Evolutionary conservation across 2,329 filamentous ascomycete genomes (phyloP).

Genomic region (Mycogone perniciosa): DNA sequence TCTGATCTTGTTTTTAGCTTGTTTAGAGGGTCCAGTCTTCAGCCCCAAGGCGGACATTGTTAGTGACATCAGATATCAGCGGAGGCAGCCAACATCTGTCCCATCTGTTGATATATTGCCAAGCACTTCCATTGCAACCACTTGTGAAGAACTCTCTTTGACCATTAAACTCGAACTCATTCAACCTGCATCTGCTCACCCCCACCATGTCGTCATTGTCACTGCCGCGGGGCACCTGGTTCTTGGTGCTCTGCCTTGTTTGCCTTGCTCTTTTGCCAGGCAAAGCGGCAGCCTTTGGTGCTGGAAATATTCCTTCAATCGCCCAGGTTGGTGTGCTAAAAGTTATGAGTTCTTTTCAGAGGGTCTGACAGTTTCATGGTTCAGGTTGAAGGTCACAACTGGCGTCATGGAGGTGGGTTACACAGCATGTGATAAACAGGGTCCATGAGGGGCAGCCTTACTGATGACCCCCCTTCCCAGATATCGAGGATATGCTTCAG

Average conservation of each 20-base stretch:
- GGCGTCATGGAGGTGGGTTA: constrained; percentile 56
- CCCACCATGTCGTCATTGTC: constrained; percentile 42
- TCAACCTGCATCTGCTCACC: background rate
- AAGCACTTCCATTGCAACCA: background rate
- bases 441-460: background rate
- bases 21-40: background rate
- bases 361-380: constrained; percentile 16
- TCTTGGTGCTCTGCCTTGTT: constrained; percentile 44
- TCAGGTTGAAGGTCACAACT: constrained; percentile 62
- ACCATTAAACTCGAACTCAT: background rate
- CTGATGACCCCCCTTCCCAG: constrained; percentile 27
- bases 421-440: background rate
- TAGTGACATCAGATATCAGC: background rate
- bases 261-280: constrained; percentile 52
- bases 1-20: too few species aligned
- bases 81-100: constrained; percentile 6
- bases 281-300: constrained; percentile 57
- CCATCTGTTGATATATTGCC: background rate
- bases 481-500: constrained; percentile 78
- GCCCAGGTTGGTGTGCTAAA: constrained; percentile 31
- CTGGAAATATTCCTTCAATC: constrained; percentile 65
- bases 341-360: too few species aligned
- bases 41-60: background rate
- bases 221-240: constrained; percentile 41
- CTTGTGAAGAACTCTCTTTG: too few species aligned